Base-by-base conservation (phyloP, 768 basidiomycete genomes). In the Tylopilus plumbeoviolaceoides region DNA sequence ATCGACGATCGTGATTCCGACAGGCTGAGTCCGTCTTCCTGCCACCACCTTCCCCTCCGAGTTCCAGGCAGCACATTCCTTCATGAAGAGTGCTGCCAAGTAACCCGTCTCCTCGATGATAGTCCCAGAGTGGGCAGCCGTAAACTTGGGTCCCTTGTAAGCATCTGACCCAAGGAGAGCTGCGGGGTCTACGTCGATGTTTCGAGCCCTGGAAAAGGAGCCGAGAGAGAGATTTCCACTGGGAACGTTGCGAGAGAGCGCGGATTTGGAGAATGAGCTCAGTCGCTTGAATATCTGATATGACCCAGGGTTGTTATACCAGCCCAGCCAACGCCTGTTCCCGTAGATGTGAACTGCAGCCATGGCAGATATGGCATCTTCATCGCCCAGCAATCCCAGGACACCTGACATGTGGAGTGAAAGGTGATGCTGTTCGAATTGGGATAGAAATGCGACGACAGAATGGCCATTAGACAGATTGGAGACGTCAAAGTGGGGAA, bases 371-470 rank as follows among this genome's bases (percentile, higher is more conserved):
- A 47, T 5, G 14, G 25, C 25, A 23, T 43, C 42, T 17, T 43
- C 42, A 17, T 23, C 42, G 8, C 42, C 23, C 25, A 28, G 1
- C 23, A 27, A 27, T 17, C 42, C 43, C 4, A 7, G 3, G 28
- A 28, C 10, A 28, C 43, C 43, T 5, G 43, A 44, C 5, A 50
- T 51, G 25, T 68, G 59, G 5, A 72, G 50, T 5, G 57, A 51
- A 33, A 62, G 57, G 18, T 18, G 41, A 10, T 46, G n/a, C 0
- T 61, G 43, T 6, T 48, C 43, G 4, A 50, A 25, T 5, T 18
- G 30, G 44, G 35, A 12, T 12, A 38, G 7, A 30, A 30, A 7
- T 30, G 30, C 10, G 30, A 11, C 10, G 7, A 30, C 30, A 7
- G 30, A 30, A 30, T 2, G 30, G 8, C 7, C 30, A 7, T 30